phyloP scores from a whole-genome alignment of 2,329 filamentous ascomycete genomes.

The Ophiobolus disseminans region DNA sequence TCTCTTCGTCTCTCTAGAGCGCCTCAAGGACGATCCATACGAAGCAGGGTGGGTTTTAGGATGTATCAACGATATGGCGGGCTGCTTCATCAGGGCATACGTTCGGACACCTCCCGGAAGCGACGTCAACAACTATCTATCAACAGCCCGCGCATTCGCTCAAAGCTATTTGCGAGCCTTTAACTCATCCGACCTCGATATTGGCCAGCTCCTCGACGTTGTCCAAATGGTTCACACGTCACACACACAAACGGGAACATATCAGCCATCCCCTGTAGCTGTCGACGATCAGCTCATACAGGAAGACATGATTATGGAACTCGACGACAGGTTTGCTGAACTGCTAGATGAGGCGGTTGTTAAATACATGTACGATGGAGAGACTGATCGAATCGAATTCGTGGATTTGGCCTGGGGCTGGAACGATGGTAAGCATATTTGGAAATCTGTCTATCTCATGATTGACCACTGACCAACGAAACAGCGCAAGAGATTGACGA shows the following conservation, averaged over 20 bases:
- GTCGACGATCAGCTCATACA: neutral
- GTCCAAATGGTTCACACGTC: neutral
- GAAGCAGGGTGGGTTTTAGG: conserved; percentile 9
- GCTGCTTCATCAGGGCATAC: conserved; percentile 3
- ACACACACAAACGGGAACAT: neutral
- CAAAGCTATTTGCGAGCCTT: neutral
- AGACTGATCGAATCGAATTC: neutral
- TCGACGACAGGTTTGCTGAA: neutral
- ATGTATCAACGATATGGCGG: conserved; percentile 5
- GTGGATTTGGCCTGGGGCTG: neutral
- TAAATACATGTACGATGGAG: neutral
- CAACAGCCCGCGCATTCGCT: neutral
- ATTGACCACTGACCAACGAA: neutral
- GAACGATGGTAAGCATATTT: neutral
- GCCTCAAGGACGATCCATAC: neutral
- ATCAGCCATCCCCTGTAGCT: neutral
- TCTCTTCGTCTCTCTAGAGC: neutral
- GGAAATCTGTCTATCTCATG: too few species aligned
- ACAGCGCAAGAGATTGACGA: neutral
- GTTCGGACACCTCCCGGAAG: neutral
- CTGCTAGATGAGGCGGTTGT: neutral
- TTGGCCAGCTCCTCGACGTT: neutral
- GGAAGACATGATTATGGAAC: neutral
- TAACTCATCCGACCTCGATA: neutral
- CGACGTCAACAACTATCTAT: neutral